Conservation (phyloP, 345 rosid species). For the Ricinus communis region DNA sequence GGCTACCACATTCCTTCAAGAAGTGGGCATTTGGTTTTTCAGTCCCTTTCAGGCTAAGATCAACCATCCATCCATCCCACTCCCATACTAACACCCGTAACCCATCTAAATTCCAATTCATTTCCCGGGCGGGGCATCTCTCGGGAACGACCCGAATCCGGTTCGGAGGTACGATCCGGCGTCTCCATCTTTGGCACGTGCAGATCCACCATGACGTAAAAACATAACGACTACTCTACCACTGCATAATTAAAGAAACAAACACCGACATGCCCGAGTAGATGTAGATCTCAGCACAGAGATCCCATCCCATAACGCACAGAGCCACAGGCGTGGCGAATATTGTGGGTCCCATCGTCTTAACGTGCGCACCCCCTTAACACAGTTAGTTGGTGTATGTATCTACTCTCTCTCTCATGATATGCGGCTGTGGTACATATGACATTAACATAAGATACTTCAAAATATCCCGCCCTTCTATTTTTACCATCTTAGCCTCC, state of each 20-base stretch:
- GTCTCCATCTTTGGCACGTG: no score
- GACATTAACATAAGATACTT: no score
- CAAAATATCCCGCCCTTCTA: conserved; percentile 29
- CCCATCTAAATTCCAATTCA: no score
- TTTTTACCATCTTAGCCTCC: conserved; percentile 19
- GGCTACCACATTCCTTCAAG: not conserved
- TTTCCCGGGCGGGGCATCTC: no score
- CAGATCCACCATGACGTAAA: not conserved
- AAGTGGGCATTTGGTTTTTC: not conserved
- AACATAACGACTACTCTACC: not conserved
- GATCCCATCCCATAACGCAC: not conserved
- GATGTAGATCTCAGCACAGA: not conserved
- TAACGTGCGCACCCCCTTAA: conserved; percentile 26
- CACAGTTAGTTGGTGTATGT: no score
- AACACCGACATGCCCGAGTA: not conserved
- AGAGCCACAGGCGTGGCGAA: not conserved
- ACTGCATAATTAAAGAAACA: not conserved
- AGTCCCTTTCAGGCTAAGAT: not conserved
- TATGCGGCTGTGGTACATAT: no score
- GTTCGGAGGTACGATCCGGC: no score
- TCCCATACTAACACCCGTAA: no score
- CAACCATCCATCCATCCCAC: no score
- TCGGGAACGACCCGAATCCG: no score
- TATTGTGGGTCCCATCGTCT: conserved; percentile 7
- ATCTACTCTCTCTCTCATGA: no score